phyloP scores from a whole-genome alignment of 352 stramenopile genomes.

The Phytophthora hibernalis region DNA sequence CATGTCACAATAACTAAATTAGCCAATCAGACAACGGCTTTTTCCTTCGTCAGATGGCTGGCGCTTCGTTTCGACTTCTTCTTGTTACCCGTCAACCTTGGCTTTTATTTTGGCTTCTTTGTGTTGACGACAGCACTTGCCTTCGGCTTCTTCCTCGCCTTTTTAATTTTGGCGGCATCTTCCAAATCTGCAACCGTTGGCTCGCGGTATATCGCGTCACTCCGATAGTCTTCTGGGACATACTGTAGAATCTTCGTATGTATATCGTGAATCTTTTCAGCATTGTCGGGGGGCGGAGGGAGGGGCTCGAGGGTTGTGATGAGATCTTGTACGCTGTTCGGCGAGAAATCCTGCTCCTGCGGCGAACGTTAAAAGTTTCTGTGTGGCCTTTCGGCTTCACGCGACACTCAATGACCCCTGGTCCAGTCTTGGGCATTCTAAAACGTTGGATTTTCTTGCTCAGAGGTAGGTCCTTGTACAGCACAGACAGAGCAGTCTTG shows the following conservation, averaged over 20 bases:
- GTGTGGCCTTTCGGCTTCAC: background rate
- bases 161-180: background rate
- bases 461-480: background rate
- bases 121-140: background rate
- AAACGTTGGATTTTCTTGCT: background rate
- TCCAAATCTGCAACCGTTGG: background rate
- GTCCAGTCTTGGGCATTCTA: background rate
- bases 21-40: background rate
- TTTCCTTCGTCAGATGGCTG: background rate
- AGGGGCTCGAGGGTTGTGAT: background rate
- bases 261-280: background rate
- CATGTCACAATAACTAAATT: background rate
- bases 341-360: background rate
- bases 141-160: background rate
- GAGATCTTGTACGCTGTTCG: background rate
- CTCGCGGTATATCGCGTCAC: background rate
- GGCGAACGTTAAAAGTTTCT: background rate
- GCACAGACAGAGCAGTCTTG: background rate
- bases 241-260: background rate
- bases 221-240: background rate
- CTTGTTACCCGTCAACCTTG: background rate
- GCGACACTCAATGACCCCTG: background rate
- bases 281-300: background rate
- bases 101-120: background rate
- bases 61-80: background rate